A percentile compares a stretch with the other conserved stretches of the same genome.
These are phyloP conservation scores for Moesziomyces aphidis DNA, from an alignment of 1,284 basidiomycete genomes.

Conservation along the genomic window DNA sequence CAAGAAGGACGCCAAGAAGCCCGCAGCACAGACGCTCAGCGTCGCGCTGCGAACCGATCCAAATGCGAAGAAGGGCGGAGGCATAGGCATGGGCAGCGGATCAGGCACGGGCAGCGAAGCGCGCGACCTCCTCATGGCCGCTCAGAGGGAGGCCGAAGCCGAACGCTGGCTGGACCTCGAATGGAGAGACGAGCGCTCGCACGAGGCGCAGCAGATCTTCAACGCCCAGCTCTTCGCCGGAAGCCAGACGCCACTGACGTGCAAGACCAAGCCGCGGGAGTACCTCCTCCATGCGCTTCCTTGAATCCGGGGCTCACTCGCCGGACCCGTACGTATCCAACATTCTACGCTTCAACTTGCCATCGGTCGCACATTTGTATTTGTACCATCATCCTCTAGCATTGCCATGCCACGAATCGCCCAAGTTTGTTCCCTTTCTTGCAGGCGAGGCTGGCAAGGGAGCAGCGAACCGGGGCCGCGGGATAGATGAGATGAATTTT, in stretches of 20 bases:
- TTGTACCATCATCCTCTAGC: background rate
- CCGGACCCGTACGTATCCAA: background rate
- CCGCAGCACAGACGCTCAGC: constrained; percentile 52
- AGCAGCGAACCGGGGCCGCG: no score
- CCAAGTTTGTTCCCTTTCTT: background rate
- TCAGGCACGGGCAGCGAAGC: constrained; percentile 33
- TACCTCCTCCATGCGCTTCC: constrained; percentile 49
- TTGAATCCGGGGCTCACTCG: constrained; percentile 1
- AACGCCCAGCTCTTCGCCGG: constrained; percentile 53
- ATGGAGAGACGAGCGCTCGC: constrained; percentile 52
- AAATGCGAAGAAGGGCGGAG: constrained; percentile 24
- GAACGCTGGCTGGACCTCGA: constrained; percentile 66
- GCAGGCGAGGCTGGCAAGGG: no score
- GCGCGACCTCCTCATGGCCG: constrained; percentile 53
- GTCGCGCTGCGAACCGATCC: constrained; percentile 56
- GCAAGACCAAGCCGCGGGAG: constrained; percentile 55
- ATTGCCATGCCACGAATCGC: background rate
- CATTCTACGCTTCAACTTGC: background rate
- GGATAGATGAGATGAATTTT: background rate
- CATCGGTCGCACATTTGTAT: background rate
- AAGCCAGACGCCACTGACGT: constrained; percentile 38
- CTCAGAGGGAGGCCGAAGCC: constrained; percentile 61
- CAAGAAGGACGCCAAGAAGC: constrained; percentile 48
- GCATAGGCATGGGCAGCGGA: constrained; percentile 31
- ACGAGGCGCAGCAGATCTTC: constrained; percentile 45